These are phyloP conservation scores for Pholiota conissans DNA, from an alignment of 768 basidiomycete species.

Conservation along the genomic window DNA sequence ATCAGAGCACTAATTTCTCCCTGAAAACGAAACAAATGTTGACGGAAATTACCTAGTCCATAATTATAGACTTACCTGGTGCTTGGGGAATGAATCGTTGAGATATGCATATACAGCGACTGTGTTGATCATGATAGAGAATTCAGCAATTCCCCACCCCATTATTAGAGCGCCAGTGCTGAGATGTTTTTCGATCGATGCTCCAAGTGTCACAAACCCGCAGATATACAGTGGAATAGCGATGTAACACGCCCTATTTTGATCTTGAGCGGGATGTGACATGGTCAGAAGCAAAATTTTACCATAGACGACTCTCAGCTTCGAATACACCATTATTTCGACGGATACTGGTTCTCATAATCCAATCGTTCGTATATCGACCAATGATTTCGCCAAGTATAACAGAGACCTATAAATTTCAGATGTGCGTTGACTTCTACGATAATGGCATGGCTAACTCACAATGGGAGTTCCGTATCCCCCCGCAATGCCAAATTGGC, in stretches of 20 bases:
- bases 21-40: no score
- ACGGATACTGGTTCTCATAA: slow-evolving; percentile 44
- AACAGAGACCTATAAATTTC: slow-evolving; percentile 39
- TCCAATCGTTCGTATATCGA: slow-evolving; percentile 53
- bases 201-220: slow-evolving; percentile 61
- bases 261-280: no score
- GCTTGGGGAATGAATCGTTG: slow-evolving; percentile 26
- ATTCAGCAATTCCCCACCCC: slow-evolving; percentile 67
- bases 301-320: slow-evolving; percentile 61
- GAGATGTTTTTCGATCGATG: slow-evolving; percentile 51
- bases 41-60: no score
- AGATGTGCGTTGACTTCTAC: not conserved
- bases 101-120: slow-evolving; percentile 56
- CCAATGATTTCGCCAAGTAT: slow-evolving; percentile 39
- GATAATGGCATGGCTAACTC: slow-evolving; percentile 9
- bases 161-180: slow-evolving; percentile 55
- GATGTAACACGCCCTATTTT: slow-evolving; percentile 66
- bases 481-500: slow-evolving; percentile 49
- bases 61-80: slow-evolving; percentile 56
- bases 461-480: slow-evolving; percentile 59
- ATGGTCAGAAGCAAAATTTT: no score
- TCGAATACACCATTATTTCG: slow-evolving; percentile 59
- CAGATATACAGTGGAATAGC: slow-evolving; percentile 60
- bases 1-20: slow-evolving; percentile 42
- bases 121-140: slow-evolving; percentile 59